phyloP scores from a whole-genome alignment of 164 flowering plant species.

The Dillenia turbinata region DNA sequence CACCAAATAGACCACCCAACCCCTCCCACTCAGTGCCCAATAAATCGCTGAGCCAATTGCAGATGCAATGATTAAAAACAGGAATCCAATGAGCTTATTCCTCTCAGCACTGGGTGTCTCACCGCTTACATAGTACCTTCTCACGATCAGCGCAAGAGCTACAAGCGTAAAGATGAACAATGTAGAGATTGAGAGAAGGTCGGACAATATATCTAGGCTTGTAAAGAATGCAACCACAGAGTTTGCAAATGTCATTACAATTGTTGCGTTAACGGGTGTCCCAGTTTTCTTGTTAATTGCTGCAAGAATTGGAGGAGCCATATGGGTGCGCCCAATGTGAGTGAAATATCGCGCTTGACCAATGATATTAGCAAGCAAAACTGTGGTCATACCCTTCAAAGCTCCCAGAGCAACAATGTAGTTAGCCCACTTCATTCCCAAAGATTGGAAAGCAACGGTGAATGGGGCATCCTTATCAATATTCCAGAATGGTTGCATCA shows the following conservation, averaged over 20 bases:
- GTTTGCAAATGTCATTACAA: no score
- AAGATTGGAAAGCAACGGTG: conserved; percentile 21
- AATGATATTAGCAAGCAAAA: conserved; percentile 18
- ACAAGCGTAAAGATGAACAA: conserved; percentile 28
- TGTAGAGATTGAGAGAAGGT: conserved; percentile 35
- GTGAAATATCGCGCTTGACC: conserved; percentile 33
- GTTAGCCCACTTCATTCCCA: conserved; percentile 33
- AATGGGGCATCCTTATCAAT: conserved; percentile 29
- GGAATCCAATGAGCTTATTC: conserved; percentile 20
- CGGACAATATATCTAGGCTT: conserved; percentile 22
- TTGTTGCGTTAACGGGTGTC: no score
- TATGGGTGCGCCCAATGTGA: conserved; percentile 31
- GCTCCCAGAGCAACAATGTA: conserved; percentile 33
- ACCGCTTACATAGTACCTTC: conserved; percentile 24
- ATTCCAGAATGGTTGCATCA: conserved; percentile 22
- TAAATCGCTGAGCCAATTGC: conserved; percentile 17
- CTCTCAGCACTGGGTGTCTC: conserved; percentile 20
- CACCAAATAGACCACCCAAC: conserved; percentile 21
- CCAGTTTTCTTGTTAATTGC: no score
- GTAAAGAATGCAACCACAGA: conserved; percentile 27
- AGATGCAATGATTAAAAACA: conserved; percentile 20
- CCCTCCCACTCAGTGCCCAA: conserved; percentile 19
- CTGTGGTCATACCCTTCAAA: conserved; percentile 35
- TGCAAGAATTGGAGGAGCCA: conserved; percentile 31
- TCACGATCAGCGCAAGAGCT: conserved; percentile 21